phyloP scores from a whole-genome alignment of 768 basidiomycete species.

The Leucocoprinus birnbaumii region DNA sequence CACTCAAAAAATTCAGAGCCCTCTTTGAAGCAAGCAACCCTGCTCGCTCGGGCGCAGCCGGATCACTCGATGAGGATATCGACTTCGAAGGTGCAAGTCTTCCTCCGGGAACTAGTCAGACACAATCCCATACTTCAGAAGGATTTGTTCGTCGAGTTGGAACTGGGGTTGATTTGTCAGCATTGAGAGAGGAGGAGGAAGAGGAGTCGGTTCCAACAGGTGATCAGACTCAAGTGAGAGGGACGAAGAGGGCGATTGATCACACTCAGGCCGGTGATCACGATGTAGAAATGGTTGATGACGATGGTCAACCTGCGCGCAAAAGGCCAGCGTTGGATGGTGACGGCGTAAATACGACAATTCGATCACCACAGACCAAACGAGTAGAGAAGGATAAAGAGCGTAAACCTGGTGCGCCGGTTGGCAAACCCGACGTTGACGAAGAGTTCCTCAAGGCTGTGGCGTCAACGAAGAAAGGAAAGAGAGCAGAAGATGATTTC shows the following conservation, averaged over 20 bases:
- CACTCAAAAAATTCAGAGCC: constrained; percentile 67
- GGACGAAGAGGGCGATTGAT: constrained; percentile 38
- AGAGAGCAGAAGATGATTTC: constrained; percentile 64
- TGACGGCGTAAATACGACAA: neutral
- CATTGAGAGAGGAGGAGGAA: constrained; percentile 59
- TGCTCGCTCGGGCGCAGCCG: constrained; percentile 11
- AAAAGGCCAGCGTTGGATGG: constrained; percentile 44
- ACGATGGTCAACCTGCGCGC: constrained; percentile 18
- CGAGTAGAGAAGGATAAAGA: constrained; percentile 13
- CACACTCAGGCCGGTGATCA: constrained; percentile 31
- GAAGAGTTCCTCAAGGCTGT: constrained; percentile 67
- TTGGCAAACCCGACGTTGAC: constrained; percentile 64
- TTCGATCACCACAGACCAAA: constrained; percentile 9
- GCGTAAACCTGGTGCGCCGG: constrained; percentile 26
- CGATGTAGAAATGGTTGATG: constrained; percentile 35
- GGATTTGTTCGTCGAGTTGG: constrained; percentile 12
- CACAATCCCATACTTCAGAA: constrained; percentile 31
- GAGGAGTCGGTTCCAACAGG: constrained; percentile 45
- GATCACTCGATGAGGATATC: constrained; percentile 22
- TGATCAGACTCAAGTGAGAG: constrained; percentile 12
- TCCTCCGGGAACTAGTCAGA: constrained; percentile 22
- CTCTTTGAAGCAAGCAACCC: constrained; percentile 68
- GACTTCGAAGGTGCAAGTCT: constrained; percentile 8
- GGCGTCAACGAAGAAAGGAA: constrained; percentile 68
- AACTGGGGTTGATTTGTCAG: constrained; percentile 19